phyloP scores from a whole-genome alignment of 1,284 basidiomycete genomes.

The Phellopilus nigrolimitatus region DNA sequence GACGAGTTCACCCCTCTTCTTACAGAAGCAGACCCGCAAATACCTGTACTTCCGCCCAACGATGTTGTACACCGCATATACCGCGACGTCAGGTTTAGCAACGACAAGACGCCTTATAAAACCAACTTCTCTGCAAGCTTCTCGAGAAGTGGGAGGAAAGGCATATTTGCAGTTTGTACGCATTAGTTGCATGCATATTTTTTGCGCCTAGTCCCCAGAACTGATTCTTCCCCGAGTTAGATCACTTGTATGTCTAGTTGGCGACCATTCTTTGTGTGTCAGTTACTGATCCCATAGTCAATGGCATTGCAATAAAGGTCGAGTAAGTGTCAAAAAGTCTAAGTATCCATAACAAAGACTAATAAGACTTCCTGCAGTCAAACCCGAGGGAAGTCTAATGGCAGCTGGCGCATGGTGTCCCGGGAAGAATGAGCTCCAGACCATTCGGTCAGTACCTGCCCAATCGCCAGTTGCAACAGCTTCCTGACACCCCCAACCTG shows the following conservation, averaged over 20 bases:
- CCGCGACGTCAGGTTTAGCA: constrained; percentile 85
- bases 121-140: constrained; percentile 71
- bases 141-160: constrained; percentile 76
- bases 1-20: constrained; percentile 64
- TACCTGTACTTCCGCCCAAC: constrained; percentile 81
- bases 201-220: too few species aligned
- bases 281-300: too few species aligned
- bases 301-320: too few species aligned
- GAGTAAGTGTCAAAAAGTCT: too few species aligned
- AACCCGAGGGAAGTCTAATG: constrained; percentile 66
- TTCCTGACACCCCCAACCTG: background rate
- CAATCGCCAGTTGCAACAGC: background rate
- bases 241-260: constrained; percentile 40
- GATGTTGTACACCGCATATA: constrained; percentile 85
- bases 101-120: constrained; percentile 94
- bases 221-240: constrained; percentile 26
- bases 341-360: too few species aligned
- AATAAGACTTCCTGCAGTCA: constrained; percentile 51
- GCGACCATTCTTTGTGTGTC: too few species aligned
- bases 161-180: constrained; percentile 73
- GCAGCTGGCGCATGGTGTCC: constrained; percentile 86
- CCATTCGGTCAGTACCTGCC: constrained; percentile 51
- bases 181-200: constrained; percentile 23
- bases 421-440: constrained; percentile 69
- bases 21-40: constrained; percentile 68